Conservation (phyloP, 768 basidiomycete genomes). For the Lepiota venenata region DNA sequence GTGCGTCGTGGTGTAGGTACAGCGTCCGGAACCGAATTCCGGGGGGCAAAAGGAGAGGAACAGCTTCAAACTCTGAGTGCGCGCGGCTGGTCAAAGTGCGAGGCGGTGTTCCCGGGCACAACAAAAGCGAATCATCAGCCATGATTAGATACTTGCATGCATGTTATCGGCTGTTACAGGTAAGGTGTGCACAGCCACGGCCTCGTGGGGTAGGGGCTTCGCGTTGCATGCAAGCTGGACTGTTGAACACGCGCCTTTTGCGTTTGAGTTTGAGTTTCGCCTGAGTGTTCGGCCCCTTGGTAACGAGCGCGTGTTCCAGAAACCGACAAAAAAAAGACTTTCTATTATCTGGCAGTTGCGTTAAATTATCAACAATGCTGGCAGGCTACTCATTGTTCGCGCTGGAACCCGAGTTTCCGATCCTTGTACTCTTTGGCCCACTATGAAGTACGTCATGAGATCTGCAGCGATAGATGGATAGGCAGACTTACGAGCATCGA, state of each 20-base stretch:
- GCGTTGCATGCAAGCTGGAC: not conserved
- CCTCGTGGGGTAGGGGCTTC: not conserved
- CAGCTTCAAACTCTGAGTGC: not conserved
- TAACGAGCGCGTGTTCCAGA: not conserved
- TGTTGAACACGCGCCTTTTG: not conserved
- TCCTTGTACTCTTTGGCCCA: constrained; percentile 34
- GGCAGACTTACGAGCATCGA: constrained; percentile 63
- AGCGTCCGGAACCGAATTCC: no score
- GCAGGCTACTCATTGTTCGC: not conserved
- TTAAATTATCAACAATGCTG: not conserved
- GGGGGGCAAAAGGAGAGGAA: not conserved
- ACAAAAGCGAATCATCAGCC: not conserved
- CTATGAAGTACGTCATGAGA: constrained; percentile 14
- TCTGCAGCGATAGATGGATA: not conserved
- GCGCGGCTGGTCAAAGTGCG: not conserved
- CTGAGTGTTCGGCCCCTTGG: not conserved
- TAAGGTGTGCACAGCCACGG: constrained; percentile 2
- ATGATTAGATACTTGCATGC: constrained; percentile 7
- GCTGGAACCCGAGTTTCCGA: constrained; percentile 1
- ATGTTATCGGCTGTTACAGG: not conserved
- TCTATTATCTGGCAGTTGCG: not conserved
- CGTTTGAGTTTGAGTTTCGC: constrained; percentile 1
- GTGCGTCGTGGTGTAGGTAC: no score
- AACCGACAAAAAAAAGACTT: no score
- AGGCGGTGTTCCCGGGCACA: not conserved